Evolutionary conservation across 23 red algal genomes (phyloP).

Genomic region (Gracilaria domingensis): DNA sequence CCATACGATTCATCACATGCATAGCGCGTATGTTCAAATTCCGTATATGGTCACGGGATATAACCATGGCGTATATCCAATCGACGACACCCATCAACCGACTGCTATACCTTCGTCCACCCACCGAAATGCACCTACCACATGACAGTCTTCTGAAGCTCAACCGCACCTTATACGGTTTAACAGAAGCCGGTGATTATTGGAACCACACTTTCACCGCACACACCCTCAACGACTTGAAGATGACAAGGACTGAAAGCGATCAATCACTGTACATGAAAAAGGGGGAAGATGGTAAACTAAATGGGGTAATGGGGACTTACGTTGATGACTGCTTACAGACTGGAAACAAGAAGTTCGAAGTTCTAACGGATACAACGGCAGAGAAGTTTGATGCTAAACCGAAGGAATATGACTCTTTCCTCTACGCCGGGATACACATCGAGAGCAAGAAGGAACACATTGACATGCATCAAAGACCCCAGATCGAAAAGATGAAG

Average conservation of each 20-base stretch:
- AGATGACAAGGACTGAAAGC: no score
- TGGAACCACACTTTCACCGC: no score
- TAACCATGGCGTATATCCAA: slow-evolving; percentile 1
- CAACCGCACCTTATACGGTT: no score
- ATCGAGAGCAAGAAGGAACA: neutral
- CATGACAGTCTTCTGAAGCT: no score
- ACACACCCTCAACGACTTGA: no score
- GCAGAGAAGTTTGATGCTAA: neutral
- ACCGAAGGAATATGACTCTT: neutral
- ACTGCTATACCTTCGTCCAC: neutral
- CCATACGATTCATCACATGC: neutral
- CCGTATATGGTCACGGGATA: neutral
- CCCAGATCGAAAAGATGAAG: no score
- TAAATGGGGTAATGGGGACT: neutral
- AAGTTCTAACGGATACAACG: neutral
- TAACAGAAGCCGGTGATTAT: no score
- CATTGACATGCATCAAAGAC: neutral
- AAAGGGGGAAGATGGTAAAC: no score
- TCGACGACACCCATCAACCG: neutral
- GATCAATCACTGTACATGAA: no score
- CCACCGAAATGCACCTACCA: no score
- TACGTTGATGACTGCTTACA: neutral
- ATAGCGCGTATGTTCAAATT: neutral
- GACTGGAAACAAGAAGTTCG: neutral
- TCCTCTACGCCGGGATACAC: neutral